Percentiles rank a stretch among this genome's conserved stretches.
Conservation (phyloP, 78 protist species). For the Creolimax fragrantissima region DNA sequence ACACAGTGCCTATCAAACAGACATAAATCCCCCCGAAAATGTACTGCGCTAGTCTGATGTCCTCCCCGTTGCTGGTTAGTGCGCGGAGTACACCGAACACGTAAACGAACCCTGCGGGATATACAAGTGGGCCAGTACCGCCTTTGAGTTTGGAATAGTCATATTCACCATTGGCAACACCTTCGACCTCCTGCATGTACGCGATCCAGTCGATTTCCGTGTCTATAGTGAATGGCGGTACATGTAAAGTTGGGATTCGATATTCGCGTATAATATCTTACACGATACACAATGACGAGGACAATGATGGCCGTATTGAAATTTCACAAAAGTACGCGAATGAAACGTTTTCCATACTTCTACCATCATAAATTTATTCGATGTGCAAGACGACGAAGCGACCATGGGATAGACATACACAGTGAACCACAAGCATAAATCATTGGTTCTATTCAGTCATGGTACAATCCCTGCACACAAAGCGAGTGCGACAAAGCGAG, state of each 20-base stretch:
- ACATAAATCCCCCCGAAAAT: conserved; percentile 41
- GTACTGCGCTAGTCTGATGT: conserved; percentile 48
- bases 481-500: no score
- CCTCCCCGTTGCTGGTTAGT: conserved; percentile 41
- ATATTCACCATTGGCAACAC: conserved; percentile 43
- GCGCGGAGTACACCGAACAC: conserved; percentile 20
- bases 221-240: no score
- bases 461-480: no score
- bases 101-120: conserved; percentile 64
- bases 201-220: conserved; percentile 83
- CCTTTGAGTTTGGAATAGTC: conserved; percentile 58
- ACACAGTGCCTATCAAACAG: conserved; percentile 7
- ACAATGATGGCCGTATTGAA: not conserved
- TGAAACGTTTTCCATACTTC: not conserved
- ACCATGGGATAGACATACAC: no score
- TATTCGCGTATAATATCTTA: no score
- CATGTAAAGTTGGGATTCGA: no score
- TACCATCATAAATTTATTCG: not conserved
- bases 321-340: not conserved
- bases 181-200: conserved; percentile 73
- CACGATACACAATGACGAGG: not conserved
- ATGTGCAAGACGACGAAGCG: not conserved
- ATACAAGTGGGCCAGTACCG: conserved; percentile 78
- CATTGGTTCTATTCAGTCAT: no score
- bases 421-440: no score